Evolutionary conservation across 768 basidiomycete species (phyloP).

Genomic region (Pisolithus microcarpus): DNA sequence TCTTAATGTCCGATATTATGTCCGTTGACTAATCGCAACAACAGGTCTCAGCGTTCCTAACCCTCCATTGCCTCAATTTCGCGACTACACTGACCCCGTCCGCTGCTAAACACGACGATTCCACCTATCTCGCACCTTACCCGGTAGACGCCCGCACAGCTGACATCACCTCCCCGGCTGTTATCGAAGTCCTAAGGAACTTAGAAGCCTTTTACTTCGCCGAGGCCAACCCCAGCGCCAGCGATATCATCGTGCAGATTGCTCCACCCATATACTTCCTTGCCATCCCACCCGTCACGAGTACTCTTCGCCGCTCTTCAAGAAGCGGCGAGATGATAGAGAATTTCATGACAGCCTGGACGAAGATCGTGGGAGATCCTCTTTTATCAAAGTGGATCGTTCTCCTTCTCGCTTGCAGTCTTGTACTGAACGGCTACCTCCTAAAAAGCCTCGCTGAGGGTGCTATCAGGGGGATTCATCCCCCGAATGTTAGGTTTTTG

Average conservation of each 20-base stretch:
- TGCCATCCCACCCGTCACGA: slow-evolving; percentile 31
- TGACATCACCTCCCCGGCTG: slow-evolving; percentile 57
- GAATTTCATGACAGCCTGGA: slow-evolving; percentile 87
- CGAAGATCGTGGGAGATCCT: slow-evolving; percentile 86
- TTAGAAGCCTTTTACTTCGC: slow-evolving; percentile 35
- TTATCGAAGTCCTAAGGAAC: slow-evolving; percentile 51
- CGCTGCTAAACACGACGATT: slow-evolving; percentile 40
- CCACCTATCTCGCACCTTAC: slow-evolving; percentile 10
- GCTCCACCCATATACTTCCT: slow-evolving; percentile 52
- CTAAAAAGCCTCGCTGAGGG: slow-evolving; percentile 78
- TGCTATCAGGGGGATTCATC: slow-evolving; percentile 25
- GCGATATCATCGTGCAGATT: slow-evolving; percentile 52
- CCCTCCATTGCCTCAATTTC: slow-evolving; percentile 87
- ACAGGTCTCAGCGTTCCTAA: slow-evolving; percentile 84
- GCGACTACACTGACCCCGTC: slow-evolving; percentile 79
- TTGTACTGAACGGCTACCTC: slow-evolving; percentile 87
- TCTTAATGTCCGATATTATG: not conserved
- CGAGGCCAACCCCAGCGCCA: slow-evolving; percentile 13
- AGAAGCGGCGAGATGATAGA: slow-evolving; percentile 57
- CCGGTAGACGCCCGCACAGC: slow-evolving; percentile 39
- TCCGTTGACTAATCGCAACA: not conserved
- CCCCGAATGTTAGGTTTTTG: slow-evolving; percentile 23
- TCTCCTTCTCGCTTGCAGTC: slow-evolving; percentile 73
- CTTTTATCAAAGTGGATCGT: slow-evolving; percentile 95
- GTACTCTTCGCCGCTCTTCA: slow-evolving; percentile 26